Evolutionary conservation across 768 basidiomycete species (phyloP), one percentile per base, ranked within the genome.

Genomic region (Mycena alexandri): DNA sequence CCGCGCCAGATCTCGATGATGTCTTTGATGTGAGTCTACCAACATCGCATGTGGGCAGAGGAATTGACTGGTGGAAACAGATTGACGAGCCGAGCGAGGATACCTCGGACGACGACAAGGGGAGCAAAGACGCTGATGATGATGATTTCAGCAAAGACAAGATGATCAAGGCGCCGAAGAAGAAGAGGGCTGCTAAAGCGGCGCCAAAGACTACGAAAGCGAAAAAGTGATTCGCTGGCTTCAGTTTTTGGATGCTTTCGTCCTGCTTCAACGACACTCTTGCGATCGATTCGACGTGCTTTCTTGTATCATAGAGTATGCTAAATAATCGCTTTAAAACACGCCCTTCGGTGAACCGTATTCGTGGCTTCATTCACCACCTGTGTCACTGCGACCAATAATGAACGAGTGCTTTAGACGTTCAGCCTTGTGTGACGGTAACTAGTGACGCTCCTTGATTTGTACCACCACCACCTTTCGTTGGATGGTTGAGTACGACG

Each of bases 1-100:
- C 92, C 6, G 87, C 88, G 12, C 95, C 97, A 0, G 97, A 99
- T 79, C 84, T 95, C 21, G 97, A 98, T 76, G 97, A 99, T 56
- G 96, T 90, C 0, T 93, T 91, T 69, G 95, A 93, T 70, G 92
- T 94, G 69, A 75, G 89, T 79, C 46, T 29, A 19, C 24, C n/a
- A 0, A 41, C 1, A 43, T 5, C 17, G n/a, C n/a, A n/a, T 47
- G 36, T 33, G 51, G 4, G 14, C 56, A 12, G 36, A 62, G 54
- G 54, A 63, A 33, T 36, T 33, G 19, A 43, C 17, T 6, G 41
- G 22, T 16, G 11, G 6, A 3, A 43, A 34, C 60, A 83, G 86
- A 74, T 81, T 71, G 85, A 87, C 25, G 87, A 86, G 53, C 80
- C 81, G 21, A 76, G 79, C 0, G 82, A 81, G 2, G 90, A 85